These are phyloP conservation scores for Pouteria campechiana DNA, from an alignment of 179 eudicot genomes.

Conservation along the genomic window DNA sequence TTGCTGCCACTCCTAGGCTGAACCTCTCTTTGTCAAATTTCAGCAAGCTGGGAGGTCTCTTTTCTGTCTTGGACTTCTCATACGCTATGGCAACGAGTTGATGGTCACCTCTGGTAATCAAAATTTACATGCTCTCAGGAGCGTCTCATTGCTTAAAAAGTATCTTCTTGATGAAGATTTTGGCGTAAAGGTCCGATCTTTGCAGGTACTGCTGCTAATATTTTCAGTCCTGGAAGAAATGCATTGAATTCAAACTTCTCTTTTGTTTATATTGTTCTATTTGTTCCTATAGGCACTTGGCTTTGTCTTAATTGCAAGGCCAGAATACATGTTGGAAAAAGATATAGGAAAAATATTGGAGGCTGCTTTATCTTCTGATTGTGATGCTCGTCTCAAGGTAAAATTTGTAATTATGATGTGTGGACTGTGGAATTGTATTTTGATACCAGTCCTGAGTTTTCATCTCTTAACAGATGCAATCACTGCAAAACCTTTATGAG, in stretches of 20 bases:
- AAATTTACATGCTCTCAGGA: conserved; percentile 39
- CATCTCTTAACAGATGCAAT: conserved; percentile 60
- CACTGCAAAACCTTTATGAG: conserved; percentile 81
- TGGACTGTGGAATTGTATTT: too few species aligned
- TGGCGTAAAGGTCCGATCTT: conserved; percentile 70
- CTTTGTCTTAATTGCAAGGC: conserved; percentile 80
- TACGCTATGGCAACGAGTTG: conserved; percentile 81
- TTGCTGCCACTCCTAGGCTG: too few species aligned
- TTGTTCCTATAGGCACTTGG: conserved; percentile 69
- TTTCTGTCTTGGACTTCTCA: conserved; percentile 88
- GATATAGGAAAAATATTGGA: conserved; percentile 60
- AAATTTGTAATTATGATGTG: too few species aligned
- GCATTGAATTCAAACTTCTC: too few species aligned
- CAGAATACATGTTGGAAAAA: conserved; percentile 87
- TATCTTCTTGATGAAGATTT: conserved; percentile 85
- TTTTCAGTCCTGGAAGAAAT: too few species aligned
- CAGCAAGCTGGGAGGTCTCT: conserved; percentile 95
- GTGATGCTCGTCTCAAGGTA: conserved; percentile 86
- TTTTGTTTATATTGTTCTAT: too few species aligned
- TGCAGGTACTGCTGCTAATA: conserved; percentile 56
- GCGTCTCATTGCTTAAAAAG: conserved; percentile 68
- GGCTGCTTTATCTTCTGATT: conserved; percentile 62
- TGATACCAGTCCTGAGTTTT: conserved; percentile 4
- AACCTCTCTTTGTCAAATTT: conserved; percentile 7
- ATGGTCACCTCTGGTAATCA: conserved; percentile 29